Evolutionary conservation across 305 asterid species (phyloP), one percentile per base, ranked within the genome.

Genomic region (Ilex paraguariensis): DNA sequence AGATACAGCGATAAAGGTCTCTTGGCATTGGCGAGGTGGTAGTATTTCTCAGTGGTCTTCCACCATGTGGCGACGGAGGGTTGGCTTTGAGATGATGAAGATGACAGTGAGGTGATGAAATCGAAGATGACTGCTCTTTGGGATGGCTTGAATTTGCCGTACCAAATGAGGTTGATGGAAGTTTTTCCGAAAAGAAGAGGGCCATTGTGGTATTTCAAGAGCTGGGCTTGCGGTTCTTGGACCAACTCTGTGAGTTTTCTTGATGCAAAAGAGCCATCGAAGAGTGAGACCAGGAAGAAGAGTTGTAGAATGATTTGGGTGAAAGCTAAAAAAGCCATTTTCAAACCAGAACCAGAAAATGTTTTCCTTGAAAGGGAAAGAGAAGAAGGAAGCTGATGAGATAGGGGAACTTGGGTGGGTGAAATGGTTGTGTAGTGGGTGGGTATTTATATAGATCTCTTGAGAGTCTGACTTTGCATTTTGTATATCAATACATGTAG

Each of bases 131-230:
- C 55, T 10, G 61, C 46, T 46, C 55, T 70, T 21, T 75, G 77
- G 31, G 80, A 21, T 21, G 28, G 28, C 28, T 21, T 21, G 28
- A 21, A 21, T 21, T 21, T 21, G 28, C 28, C 28, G 56, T 70
- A 75, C 80, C 80, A 75, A 1, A 70, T 67, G 36, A 75, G 62
- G 61, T 67, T 75, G 15, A 75, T 56, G 1, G 76, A 49, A 4
- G 67, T 61, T n/a, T 59, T 55, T 3, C 80, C 80, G 0, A 70
- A 42, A 3, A 75, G 66, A 5, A 75, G 80, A 63, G 76, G 50
- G 10, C 80, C 80, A 0, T 75, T 67, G 63, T 75, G 80, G 71
- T 70, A 75, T 16, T 70, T 40, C 12, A 75, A 64, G 2, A 39
- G 55, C 68, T 65, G 72, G 50, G 56, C 30, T n/a, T 60, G 51